phyloP scores from a whole-genome alignment of 495 filamentous ascomycete genomes.

The Pyronema omphalodes region DNA sequence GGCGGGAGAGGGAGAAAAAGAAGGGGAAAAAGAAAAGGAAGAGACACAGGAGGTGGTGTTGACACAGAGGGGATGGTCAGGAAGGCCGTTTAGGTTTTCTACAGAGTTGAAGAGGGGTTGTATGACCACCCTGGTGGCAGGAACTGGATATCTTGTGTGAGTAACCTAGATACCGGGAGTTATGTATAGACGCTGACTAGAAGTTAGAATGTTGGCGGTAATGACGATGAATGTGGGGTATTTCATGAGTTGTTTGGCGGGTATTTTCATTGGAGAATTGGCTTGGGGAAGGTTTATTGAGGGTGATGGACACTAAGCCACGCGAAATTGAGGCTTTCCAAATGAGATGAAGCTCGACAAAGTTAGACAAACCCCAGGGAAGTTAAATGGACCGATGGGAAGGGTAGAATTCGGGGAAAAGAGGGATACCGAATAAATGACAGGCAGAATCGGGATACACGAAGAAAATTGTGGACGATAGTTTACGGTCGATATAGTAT shows the following conservation, averaged over 20 bases:
- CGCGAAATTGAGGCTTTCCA: too few relatives aligned
- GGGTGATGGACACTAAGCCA: neutral
- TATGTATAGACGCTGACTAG: neutral
- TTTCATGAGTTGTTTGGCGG: constrained; percentile 69
- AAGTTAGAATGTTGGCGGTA: constrained; percentile 76
- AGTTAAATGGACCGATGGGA: too few relatives aligned
- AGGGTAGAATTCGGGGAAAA: too few relatives aligned
- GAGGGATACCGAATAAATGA: too few relatives aligned
- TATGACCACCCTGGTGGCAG: constrained; percentile 48
- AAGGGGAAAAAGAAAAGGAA: constrained; percentile 56
- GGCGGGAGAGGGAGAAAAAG: constrained; percentile 34
- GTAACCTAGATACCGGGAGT: constrained; percentile 25
- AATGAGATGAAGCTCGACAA: too few relatives aligned
- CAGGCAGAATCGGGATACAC: too few relatives aligned
- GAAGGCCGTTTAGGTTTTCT: constrained; percentile 56
- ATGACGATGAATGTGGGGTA: constrained; percentile 98
- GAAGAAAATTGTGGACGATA: too few relatives aligned
- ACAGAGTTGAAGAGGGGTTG: constrained; percentile 58
- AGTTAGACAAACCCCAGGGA: too few relatives aligned
- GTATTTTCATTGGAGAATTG: constrained; percentile 70
- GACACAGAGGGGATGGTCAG: constrained; percentile 29
- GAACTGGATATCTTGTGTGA: constrained; percentile 77
- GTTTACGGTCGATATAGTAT: too few relatives aligned
- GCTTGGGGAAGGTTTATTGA: constrained; percentile 19
- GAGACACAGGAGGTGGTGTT: constrained; percentile 39